Evolutionary conservation across 1,284 basidiomycete genomes (phyloP).

Genomic region (Gymnopus androsaceus): DNA sequence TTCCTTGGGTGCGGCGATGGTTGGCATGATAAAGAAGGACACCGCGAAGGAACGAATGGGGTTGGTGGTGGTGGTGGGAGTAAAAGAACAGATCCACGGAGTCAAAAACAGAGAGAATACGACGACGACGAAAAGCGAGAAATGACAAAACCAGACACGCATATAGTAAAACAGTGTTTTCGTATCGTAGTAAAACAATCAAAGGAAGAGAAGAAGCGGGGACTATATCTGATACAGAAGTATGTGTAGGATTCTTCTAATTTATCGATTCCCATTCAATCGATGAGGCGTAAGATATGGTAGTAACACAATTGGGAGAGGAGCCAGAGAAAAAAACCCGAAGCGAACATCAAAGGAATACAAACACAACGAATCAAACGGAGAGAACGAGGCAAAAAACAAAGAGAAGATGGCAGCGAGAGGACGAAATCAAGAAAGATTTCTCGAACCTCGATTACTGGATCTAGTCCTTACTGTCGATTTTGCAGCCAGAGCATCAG

Average conservation of each 20-base stretch:
- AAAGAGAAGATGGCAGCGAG: constrained; percentile 24
- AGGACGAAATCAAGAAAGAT: constrained; percentile 31
- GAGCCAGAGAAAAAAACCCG: constrained; percentile 16
- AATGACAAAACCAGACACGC: background rate
- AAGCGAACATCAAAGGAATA: constrained; percentile 21
- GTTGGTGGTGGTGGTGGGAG: background rate
- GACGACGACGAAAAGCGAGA: background rate
- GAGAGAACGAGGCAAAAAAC: constrained; percentile 12
- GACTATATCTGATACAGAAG: constrained; percentile 12
- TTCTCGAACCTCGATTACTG: constrained; percentile 24
- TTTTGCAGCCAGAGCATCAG: constrained; percentile 52
- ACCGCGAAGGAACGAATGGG: background rate
- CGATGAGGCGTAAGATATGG: constrained; percentile 2
- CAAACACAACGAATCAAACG: constrained; percentile 9
- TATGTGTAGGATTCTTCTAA: constrained; percentile 6
- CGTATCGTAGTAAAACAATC: constrained; percentile 5
- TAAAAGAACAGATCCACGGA: background rate
- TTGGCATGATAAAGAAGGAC: background rate
- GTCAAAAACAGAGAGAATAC: background rate
- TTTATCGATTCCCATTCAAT: background rate
- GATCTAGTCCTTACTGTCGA: constrained; percentile 35
- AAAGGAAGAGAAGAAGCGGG: background rate
- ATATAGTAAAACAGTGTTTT: constrained; percentile 4
- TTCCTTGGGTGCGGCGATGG: background rate
- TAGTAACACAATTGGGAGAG: constrained; percentile 13